Conservation (phyloP, 2,329 filamentous ascomycete species). For the Aspergillus candidus region DNA sequence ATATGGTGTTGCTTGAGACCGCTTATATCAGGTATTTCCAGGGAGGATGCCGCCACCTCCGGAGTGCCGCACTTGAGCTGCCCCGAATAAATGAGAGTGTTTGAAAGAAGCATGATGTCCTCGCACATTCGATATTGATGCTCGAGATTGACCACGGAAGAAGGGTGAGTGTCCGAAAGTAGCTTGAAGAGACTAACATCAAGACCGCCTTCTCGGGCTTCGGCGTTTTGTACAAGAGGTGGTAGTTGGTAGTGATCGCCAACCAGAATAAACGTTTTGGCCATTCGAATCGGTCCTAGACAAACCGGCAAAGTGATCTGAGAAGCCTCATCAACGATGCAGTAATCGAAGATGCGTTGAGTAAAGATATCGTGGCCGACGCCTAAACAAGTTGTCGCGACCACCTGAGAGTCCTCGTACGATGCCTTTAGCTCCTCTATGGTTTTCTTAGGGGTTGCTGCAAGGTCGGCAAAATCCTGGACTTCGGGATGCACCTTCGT, state of each 20-base stretch:
- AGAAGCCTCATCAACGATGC: slow-evolving; percentile 95
- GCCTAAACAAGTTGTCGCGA: slow-evolving; percentile 90
- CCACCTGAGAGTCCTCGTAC: slow-evolving; percentile 81
- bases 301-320: slow-evolving; percentile 96
- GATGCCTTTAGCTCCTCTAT: slow-evolving; percentile 78
- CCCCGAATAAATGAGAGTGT: slow-evolving; percentile 87
- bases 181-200: slow-evolving; percentile 93
- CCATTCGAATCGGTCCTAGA: slow-evolving; percentile 87
- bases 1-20: slow-evolving; percentile 55
- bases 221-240: slow-evolving; percentile 86
- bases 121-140: slow-evolving; percentile 99
- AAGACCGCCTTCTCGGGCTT: slow-evolving; percentile 76
- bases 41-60: slow-evolving; percentile 61
- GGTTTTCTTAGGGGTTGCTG: slow-evolving; percentile 63
- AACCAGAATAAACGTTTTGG: slow-evolving; percentile 86
- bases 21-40: slow-evolving; percentile 62
- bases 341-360: slow-evolving; percentile 90
- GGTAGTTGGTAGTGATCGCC: slow-evolving; percentile 96
- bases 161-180: slow-evolving; percentile 79
- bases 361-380: slow-evolving; percentile 85
- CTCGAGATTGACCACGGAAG: slow-evolving; percentile 82
- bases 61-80: slow-evolving; percentile 82
- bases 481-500: slow-evolving; percentile 87
- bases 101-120: slow-evolving; percentile 91
- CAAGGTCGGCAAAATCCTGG: slow-evolving; percentile 74